Evolutionary conservation across 169 alveolate species (phyloP), one percentile per base, ranked within the genome.

Genomic region (Cryptosporidium canis): DNA sequence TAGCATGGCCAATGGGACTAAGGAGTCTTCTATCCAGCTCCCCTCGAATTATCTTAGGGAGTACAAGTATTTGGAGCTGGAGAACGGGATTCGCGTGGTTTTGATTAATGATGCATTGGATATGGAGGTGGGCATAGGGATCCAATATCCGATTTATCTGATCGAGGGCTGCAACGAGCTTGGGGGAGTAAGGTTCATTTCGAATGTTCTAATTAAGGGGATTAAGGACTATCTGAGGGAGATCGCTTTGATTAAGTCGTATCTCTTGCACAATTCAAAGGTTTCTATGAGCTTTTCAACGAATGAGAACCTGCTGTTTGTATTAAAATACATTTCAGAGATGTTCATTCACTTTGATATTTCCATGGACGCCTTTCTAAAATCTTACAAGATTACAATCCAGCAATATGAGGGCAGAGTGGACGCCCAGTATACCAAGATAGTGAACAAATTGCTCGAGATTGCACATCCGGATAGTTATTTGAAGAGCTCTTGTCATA

Each of bases 401-500:
- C 35, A 70, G 16, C 67, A 70, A 11, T 70, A 21, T 51, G 9
- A n/a, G n/a, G 41, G 12, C 18, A 48, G 35, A 31, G 16, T 31
- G 16, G 55, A 51, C n/a, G 41, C 84, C 11, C 67, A 70, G n/a
- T 55, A 70, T 51, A 31, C 64, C 24, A 47, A n/a, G 35, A 51
- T 70, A 47, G 47, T 39, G 2, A 14, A 18, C 0, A 51, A 51
- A 29, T 55, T 70, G n/a, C 29, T 51, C n/a, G 55, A 70, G 21
- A 39, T 55, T 53, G 84, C 84, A 6, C 84, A 70, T 70, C 44
- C 41, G 16, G 39, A 41, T 70, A 70, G 67, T 51, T 70, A 70
- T 51, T 70, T 70, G 3, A 70, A 51, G 35, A 39, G 18, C 37
- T 70, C 84, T 6, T 70, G 84, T 29, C 41, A 2, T 18, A 45